Percentiles rank a stretch among this genome's conserved stretches.
These are phyloP conservation scores for Chalaropsis ovoidea DNA, from an alignment of 2,329 filamentous ascomycete species.

Conservation along the genomic window DNA sequence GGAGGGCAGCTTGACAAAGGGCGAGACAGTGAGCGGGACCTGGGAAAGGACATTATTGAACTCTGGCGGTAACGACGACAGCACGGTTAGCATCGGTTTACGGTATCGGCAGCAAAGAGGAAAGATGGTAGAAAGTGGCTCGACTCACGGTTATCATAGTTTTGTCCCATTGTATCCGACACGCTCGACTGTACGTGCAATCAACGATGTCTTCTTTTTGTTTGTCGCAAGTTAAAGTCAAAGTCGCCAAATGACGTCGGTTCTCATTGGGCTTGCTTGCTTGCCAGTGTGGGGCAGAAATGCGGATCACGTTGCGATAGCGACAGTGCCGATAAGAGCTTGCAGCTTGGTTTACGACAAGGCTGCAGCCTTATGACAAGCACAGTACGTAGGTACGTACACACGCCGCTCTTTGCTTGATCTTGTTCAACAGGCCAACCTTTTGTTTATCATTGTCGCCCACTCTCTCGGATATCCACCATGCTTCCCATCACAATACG, in stretches of 20 bases:
- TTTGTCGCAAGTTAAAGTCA: not conserved
- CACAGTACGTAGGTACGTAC: not conserved
- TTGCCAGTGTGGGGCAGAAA: not conserved
- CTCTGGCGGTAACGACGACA: slow-evolving; percentile 38
- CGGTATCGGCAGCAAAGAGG: not conserved
- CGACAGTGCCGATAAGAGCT: slow-evolving; percentile 24
- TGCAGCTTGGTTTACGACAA: slow-evolving; percentile 11
- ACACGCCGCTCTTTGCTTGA: no score
- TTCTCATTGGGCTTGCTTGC: not conserved
- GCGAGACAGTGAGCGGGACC: slow-evolving; percentile 84
- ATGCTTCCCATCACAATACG: slow-evolving; percentile 46
- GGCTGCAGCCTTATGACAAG: slow-evolving; percentile 18
- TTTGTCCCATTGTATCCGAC: slow-evolving; percentile 13
- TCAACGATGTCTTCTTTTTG: slow-evolving; percentile 1
- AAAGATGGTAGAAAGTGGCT: not conserved
- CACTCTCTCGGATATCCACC: slow-evolving; percentile 22
- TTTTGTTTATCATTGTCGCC: slow-evolving; percentile 5
- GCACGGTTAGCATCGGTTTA: not conserved
- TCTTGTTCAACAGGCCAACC: not conserved
- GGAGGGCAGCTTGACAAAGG: slow-evolving; percentile 81
- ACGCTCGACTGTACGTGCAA: not conserved
- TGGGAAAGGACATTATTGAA: slow-evolving; percentile 84
- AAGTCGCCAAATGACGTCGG: slow-evolving; percentile 21
- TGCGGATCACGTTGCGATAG: slow-evolving; percentile 27
- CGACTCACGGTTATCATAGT: slow-evolving; percentile 31